Conservation (phyloP, 1,139 yeast species). For the Barnettozyma hawaiiensis region DNA sequence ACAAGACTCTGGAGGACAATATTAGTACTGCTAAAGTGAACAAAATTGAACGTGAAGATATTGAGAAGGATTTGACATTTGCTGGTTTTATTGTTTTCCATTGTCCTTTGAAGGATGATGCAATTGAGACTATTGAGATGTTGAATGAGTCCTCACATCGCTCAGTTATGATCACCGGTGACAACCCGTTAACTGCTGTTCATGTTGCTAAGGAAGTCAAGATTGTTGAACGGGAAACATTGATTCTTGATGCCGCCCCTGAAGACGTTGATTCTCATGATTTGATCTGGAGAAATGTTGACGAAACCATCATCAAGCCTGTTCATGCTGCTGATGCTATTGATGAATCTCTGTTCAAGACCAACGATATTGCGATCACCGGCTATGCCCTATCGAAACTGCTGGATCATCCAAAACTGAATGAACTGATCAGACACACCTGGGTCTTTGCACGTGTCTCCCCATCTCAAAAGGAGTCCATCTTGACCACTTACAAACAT, state of each 20-base stretch:
- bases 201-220: slow-evolving; percentile 94
- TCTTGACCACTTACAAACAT: slow-evolving; percentile 75
- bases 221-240: slow-evolving; percentile 74
- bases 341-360: slow-evolving; percentile 52
- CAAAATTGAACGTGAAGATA: slow-evolving; percentile 59
- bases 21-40: slow-evolving; percentile 47
- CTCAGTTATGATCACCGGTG: slow-evolving; percentile 97
- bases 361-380: slow-evolving; percentile 84
- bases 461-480: slow-evolving; percentile 90
- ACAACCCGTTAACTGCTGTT: slow-evolving; percentile 96
- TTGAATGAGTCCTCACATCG: slow-evolving; percentile 94
- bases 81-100: slow-evolving; percentile 96
- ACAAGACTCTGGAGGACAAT: slow-evolving; percentile 58
- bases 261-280: slow-evolving; percentile 54
- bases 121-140: slow-evolving; percentile 85
- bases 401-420: slow-evolving; percentile 57
- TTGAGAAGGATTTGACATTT: slow-evolving; percentile 70
- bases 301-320: slow-evolving; percentile 69
- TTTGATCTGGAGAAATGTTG: slow-evolving; percentile 81
- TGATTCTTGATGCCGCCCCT: slow-evolving; percentile 81
- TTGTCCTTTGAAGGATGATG: slow-evolving; percentile 93
- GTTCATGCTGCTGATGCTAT: slow-evolving; percentile 57
- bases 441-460: slow-evolving; percentile 99
- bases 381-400: slow-evolving; percentile 81
- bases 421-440: slow-evolving; percentile 72